Percentiles rank a stretch among this genome's conserved stretches.
Conservation (phyloP, 75 land plant genomes). For the Pseudotsuga menziesii region DNA sequence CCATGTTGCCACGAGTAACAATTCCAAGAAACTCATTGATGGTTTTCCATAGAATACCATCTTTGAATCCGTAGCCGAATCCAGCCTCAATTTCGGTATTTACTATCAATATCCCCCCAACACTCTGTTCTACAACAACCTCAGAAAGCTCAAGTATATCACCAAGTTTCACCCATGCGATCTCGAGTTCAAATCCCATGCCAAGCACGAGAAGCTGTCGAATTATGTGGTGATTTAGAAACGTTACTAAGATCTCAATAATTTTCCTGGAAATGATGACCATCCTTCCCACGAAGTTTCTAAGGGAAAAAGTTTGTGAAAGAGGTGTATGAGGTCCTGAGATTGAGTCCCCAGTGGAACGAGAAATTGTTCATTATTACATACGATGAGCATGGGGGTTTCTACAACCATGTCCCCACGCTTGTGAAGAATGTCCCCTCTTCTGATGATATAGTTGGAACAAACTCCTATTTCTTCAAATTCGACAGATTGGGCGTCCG, state of each 20-base stretch:
- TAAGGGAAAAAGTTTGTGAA: constrained; percentile 67
- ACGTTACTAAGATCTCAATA: constrained; percentile 53
- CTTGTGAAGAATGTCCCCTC: constrained; percentile 54
- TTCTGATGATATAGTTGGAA: constrained; percentile 55
- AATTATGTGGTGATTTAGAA: constrained; percentile 83
- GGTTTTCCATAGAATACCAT: constrained; percentile 88
- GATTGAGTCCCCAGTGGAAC: constrained; percentile 79
- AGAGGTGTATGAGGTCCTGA: constrained; percentile 67
- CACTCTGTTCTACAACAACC: constrained; percentile 57
- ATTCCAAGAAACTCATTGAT: constrained; percentile 27
- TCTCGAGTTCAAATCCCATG: constrained; percentile 44
- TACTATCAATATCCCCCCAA: constrained; percentile 63
- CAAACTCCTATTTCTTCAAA: constrained; percentile 34
- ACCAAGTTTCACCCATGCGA: constrained; percentile 52
- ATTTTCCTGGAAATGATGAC: constrained; percentile 65
- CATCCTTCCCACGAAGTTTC: constrained; percentile 75
- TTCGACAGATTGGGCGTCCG: constrained; percentile 74
- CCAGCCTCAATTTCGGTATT: constrained; percentile 65
- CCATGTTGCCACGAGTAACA: constrained; percentile 59
- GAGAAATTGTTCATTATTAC: constrained; percentile 50
- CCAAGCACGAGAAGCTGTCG: constrained; percentile 55
- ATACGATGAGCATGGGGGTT: constrained; percentile 85
- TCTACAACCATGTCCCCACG: constrained; percentile 77
- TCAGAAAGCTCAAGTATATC: constrained; percentile 64
- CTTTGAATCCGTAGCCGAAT: constrained; percentile 74